A percentile compares a stretch with the other conserved stretches of the same genome.
These are phyloP conservation scores for Citrullus amarus DNA, from an alignment of 306 rosid genomes.

Conservation along the genomic window DNA sequence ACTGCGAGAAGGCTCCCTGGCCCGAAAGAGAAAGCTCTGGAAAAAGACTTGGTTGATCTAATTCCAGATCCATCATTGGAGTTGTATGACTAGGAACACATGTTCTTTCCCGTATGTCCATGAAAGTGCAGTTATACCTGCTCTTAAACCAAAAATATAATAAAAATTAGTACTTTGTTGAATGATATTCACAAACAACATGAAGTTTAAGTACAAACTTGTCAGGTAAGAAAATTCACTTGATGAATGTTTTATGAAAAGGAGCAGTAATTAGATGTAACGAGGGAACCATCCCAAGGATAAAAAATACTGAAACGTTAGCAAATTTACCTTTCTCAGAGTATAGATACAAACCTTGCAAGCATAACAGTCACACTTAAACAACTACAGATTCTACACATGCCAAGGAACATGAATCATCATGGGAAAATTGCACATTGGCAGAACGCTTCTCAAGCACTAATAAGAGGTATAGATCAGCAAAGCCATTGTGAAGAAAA, in stretches of 20 bases:
- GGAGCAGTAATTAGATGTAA: not conserved
- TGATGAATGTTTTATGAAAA: not conserved
- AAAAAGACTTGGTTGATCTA: not conserved
- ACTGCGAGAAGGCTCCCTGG: not conserved
- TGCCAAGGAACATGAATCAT: not conserved
- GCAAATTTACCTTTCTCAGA: not conserved
- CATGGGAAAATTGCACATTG: not conserved
- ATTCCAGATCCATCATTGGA: not conserved
- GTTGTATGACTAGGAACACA: not conserved
- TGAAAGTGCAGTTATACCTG: not conserved
- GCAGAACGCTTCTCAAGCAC: not conserved
- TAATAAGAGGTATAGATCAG: not conserved
- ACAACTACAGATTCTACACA: not conserved
- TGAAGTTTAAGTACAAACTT: not conserved
- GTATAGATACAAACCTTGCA: not conserved
- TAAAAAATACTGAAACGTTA: not conserved
- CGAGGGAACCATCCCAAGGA: not conserved
- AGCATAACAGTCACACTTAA: not conserved
- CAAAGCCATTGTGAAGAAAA: not conserved
- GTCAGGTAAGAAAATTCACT: not conserved
- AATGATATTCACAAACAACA: not conserved
- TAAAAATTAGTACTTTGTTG: not conserved
- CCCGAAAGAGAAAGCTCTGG: slow-evolving; percentile 2
- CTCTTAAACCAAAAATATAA: not conserved
- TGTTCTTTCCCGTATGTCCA: not conserved